Base-by-base conservation (phyloP, 306 rosid species). In the Vachellia collinsii region DNA sequence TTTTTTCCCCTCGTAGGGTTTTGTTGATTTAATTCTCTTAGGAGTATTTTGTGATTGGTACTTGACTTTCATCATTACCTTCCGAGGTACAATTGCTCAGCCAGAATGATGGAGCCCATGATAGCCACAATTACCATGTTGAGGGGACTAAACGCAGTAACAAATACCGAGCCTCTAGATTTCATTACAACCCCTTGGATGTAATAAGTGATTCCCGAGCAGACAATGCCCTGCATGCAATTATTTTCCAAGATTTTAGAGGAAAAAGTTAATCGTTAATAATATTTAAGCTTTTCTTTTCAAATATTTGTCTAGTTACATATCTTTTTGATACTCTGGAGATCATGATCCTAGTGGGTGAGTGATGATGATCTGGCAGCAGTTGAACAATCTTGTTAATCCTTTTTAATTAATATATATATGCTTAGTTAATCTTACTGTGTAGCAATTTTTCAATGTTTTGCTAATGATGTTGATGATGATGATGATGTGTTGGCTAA, bases 161-260 rank as follows among this genome's bases (percentile, higher is more conserved):
- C 94, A 70, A 90, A 96, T 10, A 96, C 97, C 14, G 99, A 97
- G 20, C 99, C 99, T 90, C 93, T 89, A 37, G 81, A 82, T 85
- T 86, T 84, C 93, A 93, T 88, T 29, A 96, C 91, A 12, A 92
- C 46, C 82, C 99, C 99, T 88, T 95, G 99, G 74, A 96, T 82
- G 87, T 93, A 96, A 80, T 92, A 93, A 77, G 89, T 83, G 29
- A 96, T 53, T 38, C 94, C 99, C 0, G 98, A 91, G 67, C 94
- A 84, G 3, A 89, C 76, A 74, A 96, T 72, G 8, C 94, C 99
- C 99, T 96, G 92, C 79, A 86, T n/a, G 9, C 39, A 19, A 70
- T 34, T 23, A 72, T 29, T 58, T 36, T 34, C 29, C 17, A 34
- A 17, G 74, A 67, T 47, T 53, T 53, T 61, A 22, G 71, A 59